phyloP scores from a whole-genome alignment of 2,329 filamentous ascomycete species.

The Neonectria coccinea region DNA sequence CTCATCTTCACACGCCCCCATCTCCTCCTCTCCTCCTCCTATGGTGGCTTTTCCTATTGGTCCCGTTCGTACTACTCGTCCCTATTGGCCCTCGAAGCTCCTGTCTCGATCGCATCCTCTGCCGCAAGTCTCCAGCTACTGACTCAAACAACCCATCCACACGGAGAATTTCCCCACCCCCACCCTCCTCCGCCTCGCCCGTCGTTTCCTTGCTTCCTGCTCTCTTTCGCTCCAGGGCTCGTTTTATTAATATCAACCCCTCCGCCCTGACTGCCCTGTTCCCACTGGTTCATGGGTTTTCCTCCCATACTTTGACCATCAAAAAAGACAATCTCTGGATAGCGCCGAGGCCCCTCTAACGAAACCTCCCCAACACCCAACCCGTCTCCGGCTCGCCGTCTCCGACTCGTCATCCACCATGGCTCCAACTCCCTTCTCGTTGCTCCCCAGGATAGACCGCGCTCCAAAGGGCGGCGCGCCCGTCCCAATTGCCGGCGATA shows the following conservation, averaged over 20 bases:
- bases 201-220: background rate
- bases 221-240: background rate
- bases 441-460: background rate
- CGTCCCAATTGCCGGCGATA: slow-evolving; percentile 51
- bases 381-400: background rate
- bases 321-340: background rate
- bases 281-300: background rate
- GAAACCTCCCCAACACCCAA: background rate
- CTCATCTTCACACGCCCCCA: background rate
- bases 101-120: slow-evolving; percentile 11
- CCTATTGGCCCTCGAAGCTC: background rate
- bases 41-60: background rate
- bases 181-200: slow-evolving; percentile 12
- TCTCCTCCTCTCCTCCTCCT: background rate
- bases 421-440: slow-evolving; percentile 29
- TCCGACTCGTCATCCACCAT: background rate
- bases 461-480: slow-evolving; percentile 12
- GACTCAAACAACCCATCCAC: slow-evolving; percentile 11
- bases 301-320: background rate
- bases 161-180: slow-evolving; percentile 18
- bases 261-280: slow-evolving; percentile 6
- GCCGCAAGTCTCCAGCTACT: slow-evolving; percentile 9
- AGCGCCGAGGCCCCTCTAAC: background rate
- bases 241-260: slow-evolving; percentile 18
- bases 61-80: background rate